These are phyloP conservation scores for Carpinus viminea DNA, from an alignment of 306 rosid genomes.

Conservation along the genomic window DNA sequence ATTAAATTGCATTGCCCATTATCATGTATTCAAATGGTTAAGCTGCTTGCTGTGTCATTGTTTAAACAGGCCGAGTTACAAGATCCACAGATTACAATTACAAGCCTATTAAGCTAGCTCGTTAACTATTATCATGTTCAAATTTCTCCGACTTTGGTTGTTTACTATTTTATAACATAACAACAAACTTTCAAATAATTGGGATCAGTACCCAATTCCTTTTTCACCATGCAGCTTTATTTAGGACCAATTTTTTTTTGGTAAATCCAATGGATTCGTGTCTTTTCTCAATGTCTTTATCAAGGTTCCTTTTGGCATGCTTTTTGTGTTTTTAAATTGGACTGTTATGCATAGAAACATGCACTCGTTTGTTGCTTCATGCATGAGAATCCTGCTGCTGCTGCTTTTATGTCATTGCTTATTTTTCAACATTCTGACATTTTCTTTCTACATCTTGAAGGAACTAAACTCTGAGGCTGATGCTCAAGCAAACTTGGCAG, in stretches of 20 bases:
- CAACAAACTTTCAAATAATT: background rate
- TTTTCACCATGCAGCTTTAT: background rate
- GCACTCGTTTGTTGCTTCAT: background rate
- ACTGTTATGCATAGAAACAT: background rate
- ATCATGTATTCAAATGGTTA: background rate
- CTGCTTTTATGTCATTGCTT: background rate
- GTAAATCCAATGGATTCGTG: background rate
- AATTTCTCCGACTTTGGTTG: background rate
- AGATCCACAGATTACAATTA: background rate
- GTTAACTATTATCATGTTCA: background rate
- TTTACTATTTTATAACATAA: background rate
- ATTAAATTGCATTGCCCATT: too few relatives aligned
- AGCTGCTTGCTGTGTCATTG: background rate
- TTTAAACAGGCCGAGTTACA: background rate
- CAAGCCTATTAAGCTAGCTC: background rate
- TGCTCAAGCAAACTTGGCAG: constrained; percentile 84
- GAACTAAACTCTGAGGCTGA: constrained; percentile 79
- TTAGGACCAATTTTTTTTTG: background rate
- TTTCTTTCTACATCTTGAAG: constrained; percentile 45
- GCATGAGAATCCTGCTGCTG: constrained; percentile 22
- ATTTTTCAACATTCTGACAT: constrained; percentile 22
- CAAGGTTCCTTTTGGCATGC: background rate
- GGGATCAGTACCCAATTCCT: background rate
- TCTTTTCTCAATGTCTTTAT: background rate
- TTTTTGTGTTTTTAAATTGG: background rate